Conservation (phyloP, 805 yeast species). For the Ogataea ganodermae region DNA sequence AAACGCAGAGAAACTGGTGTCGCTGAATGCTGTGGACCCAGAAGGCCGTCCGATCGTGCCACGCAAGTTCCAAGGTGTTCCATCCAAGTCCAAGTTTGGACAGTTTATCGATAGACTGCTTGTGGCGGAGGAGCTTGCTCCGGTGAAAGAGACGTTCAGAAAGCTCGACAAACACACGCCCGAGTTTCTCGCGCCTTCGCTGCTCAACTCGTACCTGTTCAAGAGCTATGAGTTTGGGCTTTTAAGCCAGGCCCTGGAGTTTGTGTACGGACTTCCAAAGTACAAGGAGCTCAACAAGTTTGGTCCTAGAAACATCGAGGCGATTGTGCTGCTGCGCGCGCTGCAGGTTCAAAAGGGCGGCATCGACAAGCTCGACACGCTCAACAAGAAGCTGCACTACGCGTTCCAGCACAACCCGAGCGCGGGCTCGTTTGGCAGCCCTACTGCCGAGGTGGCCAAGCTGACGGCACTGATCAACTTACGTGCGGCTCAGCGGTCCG, state of each 20-base stretch:
- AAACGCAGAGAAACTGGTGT: slow-evolving; percentile 23
- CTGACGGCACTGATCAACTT: slow-evolving; percentile 17
- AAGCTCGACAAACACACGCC: slow-evolving; percentile 20
- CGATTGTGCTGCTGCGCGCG: slow-evolving; percentile 28
- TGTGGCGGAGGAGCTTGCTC: slow-evolving; percentile 27
- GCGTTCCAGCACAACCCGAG: slow-evolving; percentile 18
- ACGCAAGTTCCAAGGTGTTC: slow-evolving; percentile 26
- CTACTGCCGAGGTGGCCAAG: slow-evolving; percentile 12
- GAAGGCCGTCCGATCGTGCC: slow-evolving; percentile 33
- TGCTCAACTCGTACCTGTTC: slow-evolving; percentile 29
- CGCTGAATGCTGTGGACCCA: slow-evolving; percentile 27
- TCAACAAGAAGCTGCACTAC: slow-evolving; percentile 16
- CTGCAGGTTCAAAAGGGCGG: slow-evolving; percentile 18
- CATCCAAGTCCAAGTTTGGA: slow-evolving; percentile 28
- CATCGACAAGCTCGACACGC: slow-evolving; percentile 18
- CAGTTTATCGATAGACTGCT: slow-evolving; percentile 29
- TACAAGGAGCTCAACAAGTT: slow-evolving; percentile 17
- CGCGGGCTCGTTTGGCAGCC: slow-evolving; percentile 7
- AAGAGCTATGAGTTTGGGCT: slow-evolving; percentile 29
- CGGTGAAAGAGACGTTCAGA: slow-evolving; percentile 17
- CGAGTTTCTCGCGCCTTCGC: slow-evolving; percentile 24
- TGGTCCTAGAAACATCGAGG: slow-evolving; percentile 26
- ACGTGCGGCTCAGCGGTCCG: slow-evolving; percentile 13
- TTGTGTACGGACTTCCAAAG: slow-evolving; percentile 23
- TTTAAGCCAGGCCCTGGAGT: slow-evolving; percentile 19